A percentile compares a stretch with the other conserved stretches of the same genome.
Evolutionary conservation across 805 yeast species (phyloP).

Genomic region (Lipomyces sp.): DNA sequence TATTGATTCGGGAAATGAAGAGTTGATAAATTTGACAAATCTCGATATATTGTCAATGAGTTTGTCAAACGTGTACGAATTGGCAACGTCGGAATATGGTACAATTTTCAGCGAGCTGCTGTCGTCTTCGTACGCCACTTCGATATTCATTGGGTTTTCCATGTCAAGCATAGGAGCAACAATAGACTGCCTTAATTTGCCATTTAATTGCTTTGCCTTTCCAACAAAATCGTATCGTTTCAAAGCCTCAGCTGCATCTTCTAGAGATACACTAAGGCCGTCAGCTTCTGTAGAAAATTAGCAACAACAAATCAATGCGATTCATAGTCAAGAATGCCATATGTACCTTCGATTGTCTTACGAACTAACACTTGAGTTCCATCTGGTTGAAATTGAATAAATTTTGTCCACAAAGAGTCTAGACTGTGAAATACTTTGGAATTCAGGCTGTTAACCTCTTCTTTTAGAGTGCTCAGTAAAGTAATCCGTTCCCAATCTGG

Average conservation of each 20-base stretch:
- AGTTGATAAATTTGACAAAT: constrained; percentile 21
- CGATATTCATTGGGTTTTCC: constrained; percentile 3
- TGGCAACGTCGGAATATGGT: background rate
- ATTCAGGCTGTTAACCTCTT: constrained; percentile 31
- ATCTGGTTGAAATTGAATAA: constrained; percentile 9
- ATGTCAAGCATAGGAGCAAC: constrained; percentile 11
- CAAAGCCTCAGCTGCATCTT: constrained; percentile 25
- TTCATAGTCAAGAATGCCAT: background rate
- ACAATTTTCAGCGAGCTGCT: background rate
- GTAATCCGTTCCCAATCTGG: constrained; percentile 32
- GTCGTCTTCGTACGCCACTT: constrained; percentile 1
- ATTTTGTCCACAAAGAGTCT: constrained; percentile 26
- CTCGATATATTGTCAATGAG: constrained; percentile 14
- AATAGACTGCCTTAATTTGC: constrained; percentile 11
- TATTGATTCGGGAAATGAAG: constrained; percentile 20
- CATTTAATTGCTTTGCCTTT: constrained; percentile 25
- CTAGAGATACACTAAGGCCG: constrained; percentile 9
- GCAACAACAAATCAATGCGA: background rate
- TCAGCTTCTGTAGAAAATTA: constrained; percentile 9
- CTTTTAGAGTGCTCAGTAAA: constrained; percentile 27
- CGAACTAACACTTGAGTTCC: constrained; percentile 8
- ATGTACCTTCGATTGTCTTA: constrained; percentile 7
- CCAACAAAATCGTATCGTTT: constrained; percentile 25
- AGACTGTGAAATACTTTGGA: constrained; percentile 24
- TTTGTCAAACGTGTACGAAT: background rate